These are phyloP conservation scores for Orbilia ellipsospora DNA, from an alignment of 2,329 filamentous ascomycete genomes.

Conservation along the genomic window DNA sequence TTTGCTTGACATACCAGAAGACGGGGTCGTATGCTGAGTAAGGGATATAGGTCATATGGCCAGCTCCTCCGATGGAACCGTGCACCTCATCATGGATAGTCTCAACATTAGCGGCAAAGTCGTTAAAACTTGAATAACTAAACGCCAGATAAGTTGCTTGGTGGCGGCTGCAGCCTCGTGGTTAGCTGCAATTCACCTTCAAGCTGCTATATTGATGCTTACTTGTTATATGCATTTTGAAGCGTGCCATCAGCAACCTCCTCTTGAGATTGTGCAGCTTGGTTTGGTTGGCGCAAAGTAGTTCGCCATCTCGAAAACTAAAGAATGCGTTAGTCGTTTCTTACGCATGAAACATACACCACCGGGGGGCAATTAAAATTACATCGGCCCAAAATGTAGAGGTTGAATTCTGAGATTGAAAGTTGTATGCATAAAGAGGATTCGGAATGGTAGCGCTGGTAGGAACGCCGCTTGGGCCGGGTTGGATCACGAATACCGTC, in stretches of 20 bases:
- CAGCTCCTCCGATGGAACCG: constrained; percentile 54
- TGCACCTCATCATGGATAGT: constrained; percentile 59
- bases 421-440: constrained; percentile 36
- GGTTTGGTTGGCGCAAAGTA: constrained; percentile 34
- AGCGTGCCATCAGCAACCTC: constrained; percentile 29
- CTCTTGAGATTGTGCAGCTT: constrained; percentile 20
- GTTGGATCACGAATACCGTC: constrained; percentile 50
- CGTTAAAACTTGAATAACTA: constrained; percentile 54
- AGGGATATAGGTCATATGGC: constrained; percentile 59
- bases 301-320: constrained; percentile 50
- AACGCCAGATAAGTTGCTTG: constrained; percentile 58
- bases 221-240: constrained; percentile 38
- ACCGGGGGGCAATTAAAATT: background rate
- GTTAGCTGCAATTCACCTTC: too few relatives aligned
- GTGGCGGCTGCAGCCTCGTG: constrained; percentile 36
- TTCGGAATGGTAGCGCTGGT: constrained; percentile 34
- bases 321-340: background rate
- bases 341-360: too few relatives aligned
- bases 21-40: constrained; percentile 60
- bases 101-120: constrained; percentile 56
- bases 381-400: constrained; percentile 37
- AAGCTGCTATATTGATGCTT: background rate
- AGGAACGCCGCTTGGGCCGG: constrained; percentile 42
- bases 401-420: constrained; percentile 25
- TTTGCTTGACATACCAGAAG: constrained; percentile 58